Base-by-base conservation (phyloP, 164 flowering plant species). In the Dillenia turbinata region DNA sequence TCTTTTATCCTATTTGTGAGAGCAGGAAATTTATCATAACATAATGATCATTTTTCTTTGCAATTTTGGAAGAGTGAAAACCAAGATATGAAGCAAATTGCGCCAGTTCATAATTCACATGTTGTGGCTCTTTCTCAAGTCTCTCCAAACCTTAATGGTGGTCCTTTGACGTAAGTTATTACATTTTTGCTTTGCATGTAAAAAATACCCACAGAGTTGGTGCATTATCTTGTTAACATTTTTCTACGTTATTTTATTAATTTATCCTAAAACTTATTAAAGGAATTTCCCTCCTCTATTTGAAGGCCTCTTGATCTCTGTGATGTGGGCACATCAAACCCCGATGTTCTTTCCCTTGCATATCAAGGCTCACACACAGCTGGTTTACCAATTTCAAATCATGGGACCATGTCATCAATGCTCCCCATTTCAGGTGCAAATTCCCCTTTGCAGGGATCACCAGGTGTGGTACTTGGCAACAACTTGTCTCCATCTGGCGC, bases 301-400 rank as follows among this genome's bases (percentile, higher is more conserved):
- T 80, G 76, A 74, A 95, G 99, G 79, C 99, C 99, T 47, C 90
- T 85, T 74, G 97, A 95, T 79, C 81, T 89, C 52, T 86, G 81
- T 76, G 97, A 91, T 64, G 71, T 75, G 46, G 74, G 71, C 54
- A 53, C 76, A 49, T 67, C 89, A 47, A 83, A 80, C 67, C 74
- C 85, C 12, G 99, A 95, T 60, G 71, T 68, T 26, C 60, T 72
- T 65, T n/a, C 96, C 22, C 71, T 61, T 63, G 91, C 85, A 15
- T 83, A 75, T 73, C 90, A 81, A 73, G 83, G 82, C 62, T 66
- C 90, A 54, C 90, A 91, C 56, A 47, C 66, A 47, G 62, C 76
- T 71, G 83, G 89, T 54, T 65, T 86, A 60, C 58, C 86, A 49
- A 64, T 84, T 15, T 54, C 90, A 57, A 88, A 71, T 71, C 93